phyloP scores from a whole-genome alignment of 1,284 basidiomycete genomes.

The Leccinum pachyderme region DNA sequence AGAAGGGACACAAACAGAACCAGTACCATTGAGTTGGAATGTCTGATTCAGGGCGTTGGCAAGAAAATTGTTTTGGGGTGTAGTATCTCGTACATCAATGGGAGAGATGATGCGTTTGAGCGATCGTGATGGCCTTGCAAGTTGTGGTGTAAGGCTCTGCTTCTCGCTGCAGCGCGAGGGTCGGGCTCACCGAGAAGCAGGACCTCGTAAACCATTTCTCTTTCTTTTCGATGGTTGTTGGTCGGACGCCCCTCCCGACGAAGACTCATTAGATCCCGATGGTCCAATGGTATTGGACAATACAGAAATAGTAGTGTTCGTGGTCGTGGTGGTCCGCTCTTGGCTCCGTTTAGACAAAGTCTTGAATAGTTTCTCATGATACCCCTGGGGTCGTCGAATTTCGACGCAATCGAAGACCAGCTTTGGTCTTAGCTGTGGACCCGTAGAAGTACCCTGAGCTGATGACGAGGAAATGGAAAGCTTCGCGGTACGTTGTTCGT shows the following conservation, averaged over 20 bases:
- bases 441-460: background rate
- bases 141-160: slow-evolving; percentile 27
- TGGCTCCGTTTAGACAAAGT: slow-evolving; percentile 11
- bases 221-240: slow-evolving; percentile 16
- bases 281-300: background rate
- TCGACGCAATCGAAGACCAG: slow-evolving; percentile 29
- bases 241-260: background rate
- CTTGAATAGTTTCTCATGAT: slow-evolving; percentile 1
- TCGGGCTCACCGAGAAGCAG: slow-evolving; percentile 34
- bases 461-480: background rate
- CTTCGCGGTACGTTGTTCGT: background rate
- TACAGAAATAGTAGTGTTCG: background rate
- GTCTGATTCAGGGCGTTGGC: slow-evolving; percentile 29
- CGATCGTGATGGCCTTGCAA: slow-evolving; percentile 21
- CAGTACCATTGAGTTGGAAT: slow-evolving; percentile 23
- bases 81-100: background rate
- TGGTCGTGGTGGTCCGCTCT: slow-evolving; percentile 4
- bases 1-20: slow-evolving; percentile 7
- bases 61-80: slow-evolving; percentile 14
- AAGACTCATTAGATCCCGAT: background rate
- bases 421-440: slow-evolving; percentile 9
- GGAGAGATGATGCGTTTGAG: slow-evolving; percentile 1
- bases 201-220: slow-evolving; percentile 22
- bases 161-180: slow-evolving; percentile 32
- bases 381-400: slow-evolving; percentile 16